Evolutionary conservation across 345 rosid species (phyloP), one percentile per base, ranked within the genome.

Genomic region (Melaleuca quinquenervia): DNA sequence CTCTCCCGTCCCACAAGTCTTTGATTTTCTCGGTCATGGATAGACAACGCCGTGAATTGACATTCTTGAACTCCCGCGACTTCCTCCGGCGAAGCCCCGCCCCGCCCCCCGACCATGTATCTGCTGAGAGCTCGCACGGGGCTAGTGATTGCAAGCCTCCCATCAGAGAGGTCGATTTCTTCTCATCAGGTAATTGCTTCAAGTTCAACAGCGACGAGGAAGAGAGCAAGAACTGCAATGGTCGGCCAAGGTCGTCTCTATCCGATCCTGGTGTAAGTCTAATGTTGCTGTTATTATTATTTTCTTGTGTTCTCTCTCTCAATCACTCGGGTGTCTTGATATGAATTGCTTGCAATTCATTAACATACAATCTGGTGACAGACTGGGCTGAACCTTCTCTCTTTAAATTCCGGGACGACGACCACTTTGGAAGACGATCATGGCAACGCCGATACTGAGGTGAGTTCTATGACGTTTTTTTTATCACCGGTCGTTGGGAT

Each of bases 101-200:
- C 76, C 83, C 84, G 10, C 83, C 91, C 3, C 91, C 36, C 22
- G 20, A 27, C 50, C 52, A 36, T n/a, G 50, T 8, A 16, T 36
- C 12, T 24, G 62, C 58, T 1, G 82, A 20, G 50, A 58, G n/a
- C 36, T 7, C 74, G 24, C 13, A 27, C 16, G 24, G 15, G 7
- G 51, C 48, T 50, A 6, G 21, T 18, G 51, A 56, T 74, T 27
- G 27, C 54, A 87, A 85, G 70, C 87, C 91, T 51, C 86, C 87
- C 44, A 93, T 94, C 87, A 90, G 91, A 90, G 98, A 96, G 91
- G 87, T 95, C 84, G 98, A 97, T 91, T 97, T 97, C 96, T 97
- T 97, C 76, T 92, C 96, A 2, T 56, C 83, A 7, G 89, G 86
- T 50, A 88, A 24, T 13, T 22, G 56, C 62, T 49, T n/a, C 21